Conservation (phyloP, 306 rosid species). For the Quercus glauca region DNA sequence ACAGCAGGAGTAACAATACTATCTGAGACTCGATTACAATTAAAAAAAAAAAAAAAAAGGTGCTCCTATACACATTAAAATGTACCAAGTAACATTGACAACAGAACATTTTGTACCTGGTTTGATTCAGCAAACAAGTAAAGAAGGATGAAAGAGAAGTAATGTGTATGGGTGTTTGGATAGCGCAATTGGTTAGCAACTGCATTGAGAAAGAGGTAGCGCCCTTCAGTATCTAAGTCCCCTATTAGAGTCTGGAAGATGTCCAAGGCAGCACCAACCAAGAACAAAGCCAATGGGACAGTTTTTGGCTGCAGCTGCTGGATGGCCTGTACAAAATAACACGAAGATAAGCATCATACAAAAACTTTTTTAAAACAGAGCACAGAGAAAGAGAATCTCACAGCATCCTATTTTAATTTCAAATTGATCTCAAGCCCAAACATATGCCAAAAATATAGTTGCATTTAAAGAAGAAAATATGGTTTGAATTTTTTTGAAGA, state of each 20-base stretch:
- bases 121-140: constrained; percentile 88
- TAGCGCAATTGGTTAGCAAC: constrained; percentile 96
- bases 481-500: neutral
- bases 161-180: constrained; percentile 96
- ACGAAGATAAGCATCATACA: constrained; percentile 14
- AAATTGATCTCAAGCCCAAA: neutral
- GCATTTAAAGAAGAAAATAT: neutral
- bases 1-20: neutral
- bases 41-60: too few relatives aligned
- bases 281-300: constrained; percentile 64
- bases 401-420: neutral
- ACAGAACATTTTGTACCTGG: constrained; percentile 47
- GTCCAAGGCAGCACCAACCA: constrained; percentile 93
- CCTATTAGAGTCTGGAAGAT: constrained; percentile 69
- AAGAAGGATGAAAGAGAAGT: constrained; percentile 90
- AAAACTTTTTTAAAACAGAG: neutral
- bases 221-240: constrained; percentile 95
- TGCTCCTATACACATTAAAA: neutral
- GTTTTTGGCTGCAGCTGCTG: constrained; percentile 80
- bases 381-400: neutral
- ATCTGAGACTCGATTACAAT: neutral
- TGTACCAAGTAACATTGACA: neutral
- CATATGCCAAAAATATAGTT: neutral
- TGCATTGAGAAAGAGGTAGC: constrained; percentile 94
- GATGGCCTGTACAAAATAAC: constrained; percentile 63